Evolutionary conservation across 2,329 filamentous ascomycete genomes (phyloP).

Genomic region (Pseudogymnoascus sp.): DNA sequence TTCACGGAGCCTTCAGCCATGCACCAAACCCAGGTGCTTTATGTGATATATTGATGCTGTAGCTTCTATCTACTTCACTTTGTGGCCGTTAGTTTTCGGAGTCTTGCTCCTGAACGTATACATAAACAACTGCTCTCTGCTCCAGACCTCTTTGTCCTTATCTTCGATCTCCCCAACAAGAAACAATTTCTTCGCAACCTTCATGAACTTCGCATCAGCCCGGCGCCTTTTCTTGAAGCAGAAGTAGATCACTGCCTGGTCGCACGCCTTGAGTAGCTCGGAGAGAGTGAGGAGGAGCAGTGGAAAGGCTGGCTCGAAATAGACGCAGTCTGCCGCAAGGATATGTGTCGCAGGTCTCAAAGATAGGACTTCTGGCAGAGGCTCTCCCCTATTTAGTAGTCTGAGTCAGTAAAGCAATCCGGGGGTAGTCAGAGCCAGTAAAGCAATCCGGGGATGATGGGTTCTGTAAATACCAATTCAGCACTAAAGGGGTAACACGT

Average conservation of each 20-base stretch:
- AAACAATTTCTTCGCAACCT: slow-evolving; percentile 61
- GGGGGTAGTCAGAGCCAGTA: background rate
- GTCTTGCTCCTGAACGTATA: slow-evolving; percentile 42
- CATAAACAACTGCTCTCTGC: slow-evolving; percentile 52
- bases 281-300: slow-evolving; percentile 71
- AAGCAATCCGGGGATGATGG: background rate
- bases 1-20: slow-evolving; percentile 1
- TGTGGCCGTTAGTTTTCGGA: background rate
- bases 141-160: slow-evolving; percentile 50
- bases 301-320: slow-evolving; percentile 93
- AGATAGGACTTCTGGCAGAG: slow-evolving; percentile 45
- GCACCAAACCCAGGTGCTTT: background rate
- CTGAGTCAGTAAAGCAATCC: background rate
- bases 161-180: slow-evolving; percentile 54
- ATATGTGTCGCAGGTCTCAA: slow-evolving; percentile 66
- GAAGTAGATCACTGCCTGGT: slow-evolving; percentile 61
- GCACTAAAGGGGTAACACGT: slow-evolving; percentile 57
- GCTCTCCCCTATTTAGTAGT: slow-evolving; percentile 47
- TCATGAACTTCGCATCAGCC: slow-evolving; percentile 70
- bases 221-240: slow-evolving; percentile 91
- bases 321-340: slow-evolving; percentile 93
- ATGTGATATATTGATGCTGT: background rate
- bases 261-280: slow-evolving; percentile 66
- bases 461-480: slow-evolving; percentile 62
- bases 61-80: background rate